These are phyloP conservation scores for Ophiostoma pallidulum DNA, from an alignment of 2,329 filamentous ascomycete genomes.

Conservation along the genomic window DNA sequence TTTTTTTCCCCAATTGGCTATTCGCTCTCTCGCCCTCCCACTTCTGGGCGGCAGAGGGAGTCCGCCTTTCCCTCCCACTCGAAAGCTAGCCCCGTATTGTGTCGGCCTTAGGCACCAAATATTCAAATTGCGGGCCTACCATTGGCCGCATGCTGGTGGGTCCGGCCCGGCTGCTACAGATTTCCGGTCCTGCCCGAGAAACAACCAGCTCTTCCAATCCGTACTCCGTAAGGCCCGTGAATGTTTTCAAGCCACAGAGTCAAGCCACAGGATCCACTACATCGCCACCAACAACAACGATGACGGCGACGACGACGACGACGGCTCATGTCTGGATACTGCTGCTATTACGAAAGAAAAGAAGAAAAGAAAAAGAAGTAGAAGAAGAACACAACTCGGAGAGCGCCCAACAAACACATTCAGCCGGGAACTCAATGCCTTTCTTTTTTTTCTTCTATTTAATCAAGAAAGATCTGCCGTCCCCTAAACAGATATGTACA, in stretches of 20 bases:
- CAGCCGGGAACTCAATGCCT: no score
- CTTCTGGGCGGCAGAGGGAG: not conserved
- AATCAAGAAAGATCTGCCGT: no score
- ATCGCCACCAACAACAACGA: no score
- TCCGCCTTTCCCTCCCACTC: not conserved
- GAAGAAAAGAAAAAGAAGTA: no score
- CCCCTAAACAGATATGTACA: no score
- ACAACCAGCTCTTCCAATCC: not conserved
- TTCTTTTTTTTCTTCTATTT: no score
- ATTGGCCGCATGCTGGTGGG: conserved; percentile 12
- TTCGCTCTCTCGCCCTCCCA: not conserved
- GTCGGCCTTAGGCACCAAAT: conserved; percentile 16
- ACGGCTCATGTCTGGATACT: no score
- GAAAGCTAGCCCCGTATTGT: not conserved
- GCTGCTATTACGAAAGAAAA: no score
- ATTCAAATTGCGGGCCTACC: conserved; percentile 14
- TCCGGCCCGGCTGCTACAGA: not conserved
- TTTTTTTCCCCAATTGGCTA: conserved; percentile 9
- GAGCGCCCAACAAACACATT: no score
- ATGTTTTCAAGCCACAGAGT: not conserved
- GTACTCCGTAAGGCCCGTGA: conserved; percentile 3
- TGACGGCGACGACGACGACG: no score
- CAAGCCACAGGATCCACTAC: no score
- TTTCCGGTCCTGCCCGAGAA: conserved; percentile 18
- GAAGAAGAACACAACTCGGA: no score